A percentile compares a stretch with the other conserved stretches of the same genome.
Evolutionary conservation across 257 asterid species (phyloP).

Genomic region (Lavandula angustifolia): DNA sequence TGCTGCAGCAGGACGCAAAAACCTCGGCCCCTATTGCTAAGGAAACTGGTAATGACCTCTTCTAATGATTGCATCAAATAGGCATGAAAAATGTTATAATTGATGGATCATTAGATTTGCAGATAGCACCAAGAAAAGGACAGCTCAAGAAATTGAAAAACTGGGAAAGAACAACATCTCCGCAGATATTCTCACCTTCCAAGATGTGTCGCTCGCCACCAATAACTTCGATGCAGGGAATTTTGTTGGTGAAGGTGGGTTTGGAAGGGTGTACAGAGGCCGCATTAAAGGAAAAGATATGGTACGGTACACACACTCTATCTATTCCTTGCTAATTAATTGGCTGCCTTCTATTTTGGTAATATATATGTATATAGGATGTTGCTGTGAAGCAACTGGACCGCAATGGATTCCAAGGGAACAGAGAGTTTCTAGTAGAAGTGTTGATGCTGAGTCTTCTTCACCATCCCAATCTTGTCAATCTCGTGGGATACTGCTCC

Average conservation of each 20-base stretch:
- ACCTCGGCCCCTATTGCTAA: conserved; percentile 50
- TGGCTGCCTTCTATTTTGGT: too few species aligned
- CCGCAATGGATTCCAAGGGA: conserved; percentile 79
- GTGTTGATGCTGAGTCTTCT: conserved; percentile 75
- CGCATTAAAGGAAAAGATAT: conserved; percentile 39
- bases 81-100: too few species aligned
- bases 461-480: conserved; percentile 74
- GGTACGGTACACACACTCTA: too few species aligned
- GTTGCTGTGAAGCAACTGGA: conserved; percentile 82
- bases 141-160: conserved; percentile 61
- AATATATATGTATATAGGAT: too few species aligned
- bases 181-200: conserved; percentile 46
- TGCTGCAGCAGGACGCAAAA: conserved; percentile 40
- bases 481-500: conserved; percentile 69
- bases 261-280: conserved; percentile 67
- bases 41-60: too few species aligned
- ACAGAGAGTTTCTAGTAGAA: conserved; percentile 74
- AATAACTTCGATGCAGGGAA: conserved; percentile 39
- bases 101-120: conserved; percentile 38
- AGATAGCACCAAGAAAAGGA: conserved; percentile 57
- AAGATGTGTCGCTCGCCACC: conserved; percentile 48
- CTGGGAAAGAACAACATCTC: conserved; percentile 59
- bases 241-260: conserved; percentile 64
- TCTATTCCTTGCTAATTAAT: too few species aligned
- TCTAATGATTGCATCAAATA: too few species aligned